A percentile compares a stretch with the other conserved stretches of the same genome.
Conservation (phyloP, 2,329 filamentous ascomycete genomes). For the Diaporthe capsici region DNA sequence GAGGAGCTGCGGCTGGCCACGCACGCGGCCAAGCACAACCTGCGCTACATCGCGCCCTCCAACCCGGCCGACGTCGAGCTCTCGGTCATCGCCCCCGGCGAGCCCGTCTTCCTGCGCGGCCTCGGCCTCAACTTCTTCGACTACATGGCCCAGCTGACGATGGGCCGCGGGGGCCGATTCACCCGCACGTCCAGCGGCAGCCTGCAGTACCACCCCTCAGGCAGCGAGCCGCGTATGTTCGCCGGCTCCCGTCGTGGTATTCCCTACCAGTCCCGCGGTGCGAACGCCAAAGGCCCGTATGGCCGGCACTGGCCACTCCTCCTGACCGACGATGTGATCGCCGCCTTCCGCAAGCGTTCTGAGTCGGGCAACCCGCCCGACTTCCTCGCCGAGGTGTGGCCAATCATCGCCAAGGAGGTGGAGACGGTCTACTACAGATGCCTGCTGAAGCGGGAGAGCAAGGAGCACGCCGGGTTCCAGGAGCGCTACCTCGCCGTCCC, state of each 20-base stretch:
- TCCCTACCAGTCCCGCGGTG: conserved; percentile 16
- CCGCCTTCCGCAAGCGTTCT: conserved; percentile 11
- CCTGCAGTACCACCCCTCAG: conserved; percentile 13
- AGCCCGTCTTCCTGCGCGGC: conserved; percentile 26
- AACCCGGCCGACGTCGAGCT: conserved; percentile 33
- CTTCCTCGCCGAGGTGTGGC: conserved; percentile 21
- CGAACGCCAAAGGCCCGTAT: conserved; percentile 1
- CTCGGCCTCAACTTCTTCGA: conserved; percentile 30
- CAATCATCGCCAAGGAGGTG: conserved; percentile 21
- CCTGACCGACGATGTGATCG: conserved; percentile 6
- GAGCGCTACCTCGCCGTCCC: conserved; percentile 12
- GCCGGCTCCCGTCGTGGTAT: conserved; percentile 24
- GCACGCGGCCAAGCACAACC: background rate
- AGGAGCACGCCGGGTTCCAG: background rate
- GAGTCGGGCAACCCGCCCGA: conserved; percentile 15
- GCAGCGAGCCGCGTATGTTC: conserved; percentile 16
- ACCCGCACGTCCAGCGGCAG: background rate
- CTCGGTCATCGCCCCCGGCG: background rate
- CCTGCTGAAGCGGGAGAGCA: background rate
- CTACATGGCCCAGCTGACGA: conserved; percentile 21
- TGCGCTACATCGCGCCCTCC: conserved; percentile 11
- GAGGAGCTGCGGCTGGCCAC: conserved; percentile 20
- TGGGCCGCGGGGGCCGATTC: conserved; percentile 20
- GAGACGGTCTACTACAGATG: conserved; percentile 21
- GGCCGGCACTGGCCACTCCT: conserved; percentile 5